These are phyloP conservation scores for Calocybe cyanea DNA, from an alignment of 768 basidiomycete genomes.

Conservation along the genomic window DNA sequence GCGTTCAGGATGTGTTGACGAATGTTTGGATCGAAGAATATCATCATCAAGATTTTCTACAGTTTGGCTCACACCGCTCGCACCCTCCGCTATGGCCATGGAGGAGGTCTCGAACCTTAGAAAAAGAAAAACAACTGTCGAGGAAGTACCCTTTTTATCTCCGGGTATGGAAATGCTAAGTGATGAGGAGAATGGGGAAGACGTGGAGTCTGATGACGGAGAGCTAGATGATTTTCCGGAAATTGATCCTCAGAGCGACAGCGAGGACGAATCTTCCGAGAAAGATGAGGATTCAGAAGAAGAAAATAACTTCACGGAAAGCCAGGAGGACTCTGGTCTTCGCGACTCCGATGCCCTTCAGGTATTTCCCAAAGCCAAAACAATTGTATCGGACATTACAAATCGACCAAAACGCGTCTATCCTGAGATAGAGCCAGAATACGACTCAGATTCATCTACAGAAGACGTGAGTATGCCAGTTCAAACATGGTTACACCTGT, in stretches of 20 bases:
- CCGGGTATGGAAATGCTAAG: conserved; percentile 67
- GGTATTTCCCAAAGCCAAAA: conserved; percentile 62
- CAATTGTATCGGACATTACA: conserved; percentile 74
- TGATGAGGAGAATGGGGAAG: conserved; percentile 59
- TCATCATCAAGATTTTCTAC: conserved; percentile 22
- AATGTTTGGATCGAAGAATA: conserved; percentile 22
- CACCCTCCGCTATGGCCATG: conserved; percentile 29
- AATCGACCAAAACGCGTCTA: conserved; percentile 81
- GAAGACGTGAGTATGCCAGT: conserved; percentile 65
- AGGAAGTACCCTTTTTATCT: conserved; percentile 36
- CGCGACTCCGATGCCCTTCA: conserved; percentile 43
- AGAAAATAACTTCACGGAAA: conserved; percentile 38
- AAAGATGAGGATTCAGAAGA: conserved; percentile 34
- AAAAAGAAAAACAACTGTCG: conserved; percentile 57
- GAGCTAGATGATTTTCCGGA: conserved; percentile 74
- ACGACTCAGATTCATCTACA: conserved; percentile 88
- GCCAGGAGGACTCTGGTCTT: conserved; percentile 32
- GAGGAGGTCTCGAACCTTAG: conserved; percentile 32
- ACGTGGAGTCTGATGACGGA: conserved; percentile 49
- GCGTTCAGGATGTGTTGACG: too few relatives aligned
- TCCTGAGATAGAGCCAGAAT: conserved; percentile 86
- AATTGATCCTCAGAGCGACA: conserved; percentile 54
- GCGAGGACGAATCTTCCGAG: conserved; percentile 36
- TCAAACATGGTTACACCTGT: conserved; percentile 4
- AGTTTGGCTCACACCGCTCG: conserved; percentile 14